phyloP scores from a whole-genome alignment of 1,284 basidiomycete species.

The Boletellus deceptivus region DNA sequence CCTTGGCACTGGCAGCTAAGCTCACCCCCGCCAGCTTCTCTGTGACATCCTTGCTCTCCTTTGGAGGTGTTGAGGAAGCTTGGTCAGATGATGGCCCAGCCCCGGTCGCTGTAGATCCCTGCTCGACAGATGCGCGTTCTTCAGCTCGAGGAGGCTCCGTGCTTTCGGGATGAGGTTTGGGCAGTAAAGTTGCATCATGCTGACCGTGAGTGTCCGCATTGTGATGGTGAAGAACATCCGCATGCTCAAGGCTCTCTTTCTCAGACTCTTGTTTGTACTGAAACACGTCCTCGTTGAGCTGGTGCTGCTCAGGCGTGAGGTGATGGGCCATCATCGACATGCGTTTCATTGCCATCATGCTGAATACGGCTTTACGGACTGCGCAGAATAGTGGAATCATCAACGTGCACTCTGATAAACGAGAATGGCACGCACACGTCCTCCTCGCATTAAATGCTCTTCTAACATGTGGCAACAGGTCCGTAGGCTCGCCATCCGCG shows the following conservation, averaged over 20 bases:
- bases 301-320: constrained; percentile 45
- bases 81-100: constrained; percentile 4
- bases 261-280: constrained; percentile 82
- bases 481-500: constrained; percentile 63
- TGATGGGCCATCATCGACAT: constrained; percentile 55
- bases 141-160: constrained; percentile 26
- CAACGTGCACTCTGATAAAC: background rate
- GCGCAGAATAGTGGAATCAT: constrained; percentile 7
- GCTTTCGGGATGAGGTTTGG: constrained; percentile 9
- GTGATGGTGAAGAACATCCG: constrained; percentile 53
- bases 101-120: constrained; percentile 4
- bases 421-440: constrained; percentile 59
- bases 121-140: constrained; percentile 30
- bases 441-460: constrained; percentile 85
- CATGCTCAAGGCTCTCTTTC: constrained; percentile 44
- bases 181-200: constrained; percentile 15
- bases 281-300: constrained; percentile 61
- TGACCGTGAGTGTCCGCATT: constrained; percentile 41
- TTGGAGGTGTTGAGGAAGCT: constrained; percentile 3
- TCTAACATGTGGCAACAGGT: constrained; percentile 86
- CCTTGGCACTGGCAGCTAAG: constrained; percentile 34
- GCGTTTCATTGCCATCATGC: constrained; percentile 82
- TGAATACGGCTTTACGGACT: constrained; percentile 86
- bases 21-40: constrained; percentile 30
- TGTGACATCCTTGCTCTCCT: constrained; percentile 24